phyloP scores from a whole-genome alignment of 2,329 filamentous ascomycete species.

The Colletotrichum nymphaeae region DNA sequence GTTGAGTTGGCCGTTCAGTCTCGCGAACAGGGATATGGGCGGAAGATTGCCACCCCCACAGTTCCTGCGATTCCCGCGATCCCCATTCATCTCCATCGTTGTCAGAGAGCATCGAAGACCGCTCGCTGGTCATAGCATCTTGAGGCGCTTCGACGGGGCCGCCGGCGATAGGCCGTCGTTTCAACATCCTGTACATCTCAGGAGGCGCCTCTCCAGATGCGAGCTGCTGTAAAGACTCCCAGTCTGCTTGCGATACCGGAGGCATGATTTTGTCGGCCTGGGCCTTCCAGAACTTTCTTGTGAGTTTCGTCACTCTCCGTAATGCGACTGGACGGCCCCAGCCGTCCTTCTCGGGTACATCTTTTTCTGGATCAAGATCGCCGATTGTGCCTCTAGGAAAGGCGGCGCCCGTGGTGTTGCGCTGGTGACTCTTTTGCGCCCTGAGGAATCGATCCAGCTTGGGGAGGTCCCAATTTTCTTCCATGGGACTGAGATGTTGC shows the following conservation, averaged over 20 bases:
- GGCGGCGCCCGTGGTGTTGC: conserved; percentile 34
- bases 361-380: conserved; percentile 47
- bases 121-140: not conserved
- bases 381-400: conserved; percentile 40
- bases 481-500: conserved; percentile 42
- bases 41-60: conserved; percentile 57
- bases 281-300: conserved; percentile 59
- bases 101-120: not conserved
- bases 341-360: conserved; percentile 55
- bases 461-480: conserved; percentile 60
- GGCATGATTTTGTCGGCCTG: conserved; percentile 60
- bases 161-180: conserved; percentile 46
- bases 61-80: conserved; percentile 44
- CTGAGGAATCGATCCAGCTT: conserved; percentile 56
- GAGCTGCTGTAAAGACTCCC: conserved; percentile 64
- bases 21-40: conserved; percentile 51
- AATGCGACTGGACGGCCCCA: conserved; percentile 60
- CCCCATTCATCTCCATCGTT: not conserved
- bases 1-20: conserved; percentile 51
- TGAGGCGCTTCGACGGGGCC: not conserved
- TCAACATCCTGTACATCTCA: conserved; percentile 51
- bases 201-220: conserved; percentile 52
- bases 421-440: conserved; percentile 53
- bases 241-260: conserved; percentile 65
- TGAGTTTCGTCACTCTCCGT: conserved; percentile 54